Percentiles rank a stretch among this genome's conserved stretches.
Evolutionary conservation across 1,139 yeast species (phyloP).

Genomic region (Blastobotrys indianensis): DNA sequence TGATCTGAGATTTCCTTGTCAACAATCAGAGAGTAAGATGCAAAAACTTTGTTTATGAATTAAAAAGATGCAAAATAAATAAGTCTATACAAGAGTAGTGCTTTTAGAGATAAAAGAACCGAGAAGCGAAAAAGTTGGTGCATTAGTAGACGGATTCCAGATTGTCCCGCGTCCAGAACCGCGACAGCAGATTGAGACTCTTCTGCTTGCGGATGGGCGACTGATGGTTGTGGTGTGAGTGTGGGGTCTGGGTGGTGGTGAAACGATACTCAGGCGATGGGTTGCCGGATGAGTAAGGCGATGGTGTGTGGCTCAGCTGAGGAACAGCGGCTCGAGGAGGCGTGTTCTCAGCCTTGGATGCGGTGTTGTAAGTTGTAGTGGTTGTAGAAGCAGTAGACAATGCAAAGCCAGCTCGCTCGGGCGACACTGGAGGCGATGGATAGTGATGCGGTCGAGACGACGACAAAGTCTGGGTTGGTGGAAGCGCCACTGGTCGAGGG

Average conservation of each 20-base stretch:
- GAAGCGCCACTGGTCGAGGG: slow-evolving; percentile 10
- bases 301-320: slow-evolving; percentile 12
- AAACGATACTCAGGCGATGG: slow-evolving; percentile 17
- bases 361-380: slow-evolving; percentile 2
- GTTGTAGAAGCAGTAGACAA: not conserved
- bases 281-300: slow-evolving; percentile 15
- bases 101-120: not conserved
- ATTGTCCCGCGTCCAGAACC: slow-evolving; percentile 14
- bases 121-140: slow-evolving; percentile 1
- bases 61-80: not conserved
- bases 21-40: no score
- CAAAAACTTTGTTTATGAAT: not conserved
- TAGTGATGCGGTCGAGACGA: slow-evolving; percentile 4
- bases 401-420: slow-evolving; percentile 10
- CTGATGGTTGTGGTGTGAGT: not conserved
- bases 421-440: slow-evolving; percentile 16
- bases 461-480: no score
- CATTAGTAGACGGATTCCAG: slow-evolving; percentile 12
- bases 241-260: slow-evolving; percentile 10
- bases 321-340: slow-evolving; percentile 9
- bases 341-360: slow-evolving; percentile 8
- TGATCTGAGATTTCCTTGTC: no score
- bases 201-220: slow-evolving; percentile 13
- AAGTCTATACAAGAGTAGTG: not conserved
- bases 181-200: slow-evolving; percentile 11